Percentiles rank a stretch among this genome's conserved stretches.
phyloP scores from a whole-genome alignment of 345 rosid genomes.

The Adansonia digitata region DNA sequence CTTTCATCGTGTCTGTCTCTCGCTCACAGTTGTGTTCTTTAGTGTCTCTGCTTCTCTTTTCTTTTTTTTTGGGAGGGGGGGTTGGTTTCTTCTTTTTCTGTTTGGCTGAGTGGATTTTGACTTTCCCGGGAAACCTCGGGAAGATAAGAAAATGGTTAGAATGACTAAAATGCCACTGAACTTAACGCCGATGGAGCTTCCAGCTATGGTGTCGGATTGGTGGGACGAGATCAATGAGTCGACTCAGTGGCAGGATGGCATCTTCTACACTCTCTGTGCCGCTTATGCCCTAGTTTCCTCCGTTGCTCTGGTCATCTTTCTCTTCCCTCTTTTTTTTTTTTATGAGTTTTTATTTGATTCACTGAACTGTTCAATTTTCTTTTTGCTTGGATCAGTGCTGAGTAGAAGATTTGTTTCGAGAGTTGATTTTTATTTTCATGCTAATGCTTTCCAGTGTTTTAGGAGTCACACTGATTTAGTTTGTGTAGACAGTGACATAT shows the following conservation, averaged over 20 bases:
- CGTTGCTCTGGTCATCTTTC: constrained; percentile 15
- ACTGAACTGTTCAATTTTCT: neutral
- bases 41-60: neutral
- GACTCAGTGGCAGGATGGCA: constrained; percentile 85
- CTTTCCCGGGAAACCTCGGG: constrained; percentile 16
- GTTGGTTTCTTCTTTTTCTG: neutral
- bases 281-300: constrained; percentile 88
- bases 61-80: too few species aligned
- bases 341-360: neutral
- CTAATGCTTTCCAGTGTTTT: neutral
- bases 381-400: neutral
- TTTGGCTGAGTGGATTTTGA: constrained; percentile 9
- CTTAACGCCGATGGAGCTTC: neutral
- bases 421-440: neutral
- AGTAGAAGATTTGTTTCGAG: neutral
- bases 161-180: constrained; percentile 8
- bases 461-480: neutral
- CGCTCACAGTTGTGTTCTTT: neutral
- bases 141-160: constrained; percentile 7
- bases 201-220: constrained; percentile 5
- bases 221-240: constrained; percentile 33
- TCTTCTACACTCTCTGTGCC: constrained; percentile 82
- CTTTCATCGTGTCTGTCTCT: neutral
- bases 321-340: neutral
- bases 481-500: neutral